A percentile compares a stretch with the other conserved stretches of the same genome.
Evolutionary conservation across 2,329 filamentous ascomycete species (phyloP).

Genomic region (Beauveria bassiana): DNA sequence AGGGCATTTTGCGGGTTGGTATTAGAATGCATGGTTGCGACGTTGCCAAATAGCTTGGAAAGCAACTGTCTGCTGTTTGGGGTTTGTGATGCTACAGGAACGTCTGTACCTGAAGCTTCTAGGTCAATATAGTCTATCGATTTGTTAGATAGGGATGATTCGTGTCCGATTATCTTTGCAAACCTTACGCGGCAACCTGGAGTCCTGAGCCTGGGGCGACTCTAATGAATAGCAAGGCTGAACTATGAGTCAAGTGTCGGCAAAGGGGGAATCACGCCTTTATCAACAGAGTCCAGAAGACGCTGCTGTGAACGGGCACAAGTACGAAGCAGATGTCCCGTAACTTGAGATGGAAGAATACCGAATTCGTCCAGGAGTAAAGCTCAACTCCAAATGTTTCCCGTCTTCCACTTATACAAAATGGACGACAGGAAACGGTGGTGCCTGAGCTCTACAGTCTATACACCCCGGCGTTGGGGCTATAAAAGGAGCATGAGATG

Average conservation of each 20-base stretch:
- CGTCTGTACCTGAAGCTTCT: too few species aligned
- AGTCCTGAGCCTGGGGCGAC: not conserved
- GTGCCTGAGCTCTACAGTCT: constrained; percentile 29
- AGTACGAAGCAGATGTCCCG: not conserved
- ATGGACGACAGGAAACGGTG: constrained; percentile 19
- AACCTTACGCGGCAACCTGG: not conserved
- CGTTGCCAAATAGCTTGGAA: not conserved
- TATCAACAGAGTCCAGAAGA: not conserved
- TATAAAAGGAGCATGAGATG: constrained; percentile 25
- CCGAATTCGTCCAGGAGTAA: not conserved
- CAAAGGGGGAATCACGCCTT: not conserved
- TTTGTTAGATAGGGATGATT: not conserved
- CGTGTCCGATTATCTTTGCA: not conserved
- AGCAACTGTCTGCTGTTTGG: not conserved
- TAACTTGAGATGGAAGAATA: not conserved
- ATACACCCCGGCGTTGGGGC: constrained; percentile 45
- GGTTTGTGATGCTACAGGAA: too few species aligned
- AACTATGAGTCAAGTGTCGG: not conserved
- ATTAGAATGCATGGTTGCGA: not conserved
- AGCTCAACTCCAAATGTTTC: not conserved
- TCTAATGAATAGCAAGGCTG: not conserved
- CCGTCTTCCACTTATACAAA: constrained; percentile 17
- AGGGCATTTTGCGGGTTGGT: constrained; percentile 15
- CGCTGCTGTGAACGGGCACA: not conserved
- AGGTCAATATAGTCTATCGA: not conserved